Base-by-base conservation (phyloP, 2,329 filamentous ascomycete genomes). In the Coniochaeta sp. region DNA sequence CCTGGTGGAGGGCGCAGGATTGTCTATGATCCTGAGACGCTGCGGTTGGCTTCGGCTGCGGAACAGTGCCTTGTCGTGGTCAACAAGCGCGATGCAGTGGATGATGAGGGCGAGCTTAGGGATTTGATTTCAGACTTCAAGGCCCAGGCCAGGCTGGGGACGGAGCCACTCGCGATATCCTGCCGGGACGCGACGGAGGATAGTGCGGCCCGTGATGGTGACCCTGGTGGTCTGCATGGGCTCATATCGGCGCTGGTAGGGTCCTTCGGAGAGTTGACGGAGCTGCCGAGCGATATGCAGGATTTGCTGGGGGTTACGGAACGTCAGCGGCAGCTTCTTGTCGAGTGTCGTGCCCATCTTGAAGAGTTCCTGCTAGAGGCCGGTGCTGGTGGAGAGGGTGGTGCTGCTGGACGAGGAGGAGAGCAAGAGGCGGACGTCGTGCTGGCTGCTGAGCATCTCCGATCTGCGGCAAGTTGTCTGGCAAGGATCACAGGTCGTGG, bases 281-380 rank as follows among this genome's bases (percentile, higher is more conserved):
- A 80, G 36, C 79, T 93, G 69, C 83, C 86, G 12, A 81, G 82
- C 3, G 85, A 90, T 64, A 87, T 90, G 78, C 85, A 92, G 74
- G 90, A 96, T 68, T 88, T 95, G 5, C 82, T 97, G 3, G 93
- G 93, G 60, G 93, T 96, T 40, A 96, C 91, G 19, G 91, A 93
- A 73, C 88, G 95, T 61, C 95, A 99, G 77, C 84, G 89, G 58
- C 83, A 91, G 71, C 86, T 97, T 58, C 81, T 99, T 55, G 81
- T 85, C 57, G 81, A 86, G 69, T 96, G 93, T 71, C 79, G 88
- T 14, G 71, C 72, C 38, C 85, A 92, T 70, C 81, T 99, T 1
- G 81, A 89, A 57, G 82, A 85, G 24, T 99, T 96, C 71, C 75
- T 93, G 63, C 73, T 70, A 11, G 84, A 88, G 68, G 83, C 86